phyloP scores from a whole-genome alignment of 2,329 filamentous ascomycete species.

The Colletotrichum musicola region DNA sequence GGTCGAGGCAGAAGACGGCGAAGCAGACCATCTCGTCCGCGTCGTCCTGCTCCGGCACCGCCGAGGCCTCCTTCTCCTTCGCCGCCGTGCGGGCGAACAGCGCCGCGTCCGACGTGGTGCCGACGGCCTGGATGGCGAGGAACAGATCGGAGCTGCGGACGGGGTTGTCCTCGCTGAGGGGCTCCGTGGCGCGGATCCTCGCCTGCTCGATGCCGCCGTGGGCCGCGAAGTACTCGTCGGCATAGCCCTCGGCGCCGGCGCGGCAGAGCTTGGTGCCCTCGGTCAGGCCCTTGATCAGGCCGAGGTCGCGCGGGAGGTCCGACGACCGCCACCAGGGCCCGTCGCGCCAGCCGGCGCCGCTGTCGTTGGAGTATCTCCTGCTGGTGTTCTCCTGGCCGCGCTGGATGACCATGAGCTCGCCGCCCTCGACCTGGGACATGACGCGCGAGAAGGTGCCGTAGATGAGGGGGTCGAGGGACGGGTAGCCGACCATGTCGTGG shows the following conservation, averaged over 20 bases:
- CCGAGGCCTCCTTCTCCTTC: slow-evolving; percentile 67
- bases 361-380: slow-evolving; percentile 72
- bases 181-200: slow-evolving; percentile 82
- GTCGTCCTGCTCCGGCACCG: slow-evolving; percentile 63
- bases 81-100: slow-evolving; percentile 74
- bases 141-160: slow-evolving; percentile 95
- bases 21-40: slow-evolving; percentile 77
- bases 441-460: slow-evolving; percentile 93
- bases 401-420: slow-evolving; percentile 93
- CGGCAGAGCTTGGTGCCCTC: slow-evolving; percentile 94
- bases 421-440: slow-evolving; percentile 99
- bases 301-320: slow-evolving; percentile 79
- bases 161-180: slow-evolving; percentile 86
- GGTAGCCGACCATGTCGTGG: slow-evolving; percentile 94
- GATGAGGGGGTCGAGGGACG: slow-evolving; percentile 91
- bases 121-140: slow-evolving; percentile 91
- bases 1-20: slow-evolving; percentile 85
- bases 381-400: slow-evolving; percentile 87
- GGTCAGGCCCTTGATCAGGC: slow-evolving; percentile 81
- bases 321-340: slow-evolving; percentile 95
- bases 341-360: slow-evolving; percentile 83
- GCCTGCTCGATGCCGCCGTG: slow-evolving; percentile 85
- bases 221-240: slow-evolving; percentile 83
- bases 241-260: slow-evolving; percentile 89
- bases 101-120: slow-evolving; percentile 70